phyloP scores from a whole-genome alignment of 2,329 filamentous ascomycete genomes.

The Cladosporium phlei region DNA sequence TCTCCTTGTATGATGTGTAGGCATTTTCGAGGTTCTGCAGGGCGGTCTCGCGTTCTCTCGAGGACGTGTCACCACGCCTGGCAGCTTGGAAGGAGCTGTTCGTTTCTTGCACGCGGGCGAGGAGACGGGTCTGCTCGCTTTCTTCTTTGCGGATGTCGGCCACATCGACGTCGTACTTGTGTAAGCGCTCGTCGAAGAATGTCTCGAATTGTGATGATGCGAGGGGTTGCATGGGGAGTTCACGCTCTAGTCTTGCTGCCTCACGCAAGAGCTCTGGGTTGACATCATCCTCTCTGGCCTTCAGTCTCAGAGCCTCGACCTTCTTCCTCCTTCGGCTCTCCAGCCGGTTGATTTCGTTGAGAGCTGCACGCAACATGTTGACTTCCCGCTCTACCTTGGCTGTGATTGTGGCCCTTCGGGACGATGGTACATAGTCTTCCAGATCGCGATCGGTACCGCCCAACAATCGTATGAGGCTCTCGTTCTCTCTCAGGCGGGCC shows the following conservation, averaged over 20 bases:
- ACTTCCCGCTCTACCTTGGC: slow-evolving; percentile 76
- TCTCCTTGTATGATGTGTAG: slow-evolving; percentile 94
- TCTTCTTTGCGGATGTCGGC: slow-evolving; percentile 67
- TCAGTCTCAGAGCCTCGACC: slow-evolving; percentile 72
- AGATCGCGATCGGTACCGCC: slow-evolving; percentile 74
- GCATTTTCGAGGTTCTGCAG: slow-evolving; percentile 85
- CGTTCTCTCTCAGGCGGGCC: slow-evolving; percentile 71
- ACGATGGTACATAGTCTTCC: slow-evolving; percentile 85
- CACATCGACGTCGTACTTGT: slow-evolving; percentile 74
- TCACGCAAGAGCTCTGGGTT: slow-evolving; percentile 75
- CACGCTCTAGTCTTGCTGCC: slow-evolving; percentile 76
- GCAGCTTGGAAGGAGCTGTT: slow-evolving; percentile 75
- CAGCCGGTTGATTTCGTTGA: slow-evolving; percentile 79
- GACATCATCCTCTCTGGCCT: slow-evolving; percentile 82
- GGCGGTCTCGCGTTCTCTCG: slow-evolving; percentile 74
- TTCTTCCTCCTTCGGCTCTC: slow-evolving; percentile 77
- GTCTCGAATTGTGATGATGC: slow-evolving; percentile 87
- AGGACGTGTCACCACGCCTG: slow-evolving; percentile 61
- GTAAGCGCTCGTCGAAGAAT: slow-evolving; percentile 78
- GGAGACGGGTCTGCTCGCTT: slow-evolving; percentile 69
- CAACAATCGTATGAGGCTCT: slow-evolving; percentile 69
- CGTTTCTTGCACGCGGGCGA: slow-evolving; percentile 65
- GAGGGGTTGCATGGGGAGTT: slow-evolving; percentile 77
- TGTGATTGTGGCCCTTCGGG: slow-evolving; percentile 71
- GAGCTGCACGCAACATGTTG: slow-evolving; percentile 67